Conservation (phyloP, 352 stramenopile genomes). For the Elongisporangium undulatum region DNA sequence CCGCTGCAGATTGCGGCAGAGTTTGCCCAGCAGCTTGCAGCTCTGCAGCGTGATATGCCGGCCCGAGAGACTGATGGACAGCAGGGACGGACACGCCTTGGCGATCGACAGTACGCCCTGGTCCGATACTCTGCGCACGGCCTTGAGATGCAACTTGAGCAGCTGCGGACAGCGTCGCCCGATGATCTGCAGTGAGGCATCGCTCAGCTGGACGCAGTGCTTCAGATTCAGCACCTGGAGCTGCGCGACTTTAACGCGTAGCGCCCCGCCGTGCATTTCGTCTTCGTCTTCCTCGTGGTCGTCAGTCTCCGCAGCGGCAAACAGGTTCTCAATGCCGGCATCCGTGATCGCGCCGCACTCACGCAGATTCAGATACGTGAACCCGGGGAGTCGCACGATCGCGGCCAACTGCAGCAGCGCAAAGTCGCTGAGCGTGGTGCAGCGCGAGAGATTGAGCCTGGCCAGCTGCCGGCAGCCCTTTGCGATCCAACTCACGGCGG, state of each 20-base stretch:
- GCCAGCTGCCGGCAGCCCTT: slow-evolving; percentile 30
- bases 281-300: slow-evolving; percentile 18
- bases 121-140: slow-evolving; percentile 56
- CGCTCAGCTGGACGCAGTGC: slow-evolving; percentile 42
- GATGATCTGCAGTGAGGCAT: slow-evolving; percentile 31
- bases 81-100: slow-evolving; percentile 38
- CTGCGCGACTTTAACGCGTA: background rate
- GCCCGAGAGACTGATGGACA: slow-evolving; percentile 46
- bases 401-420: slow-evolving; percentile 45
- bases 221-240: slow-evolving; percentile 46
- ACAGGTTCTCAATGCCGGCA: slow-evolving; percentile 38
- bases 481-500: slow-evolving; percentile 62
- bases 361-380: slow-evolving; percentile 40
- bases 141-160: slow-evolving; percentile 44
- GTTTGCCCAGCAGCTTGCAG: slow-evolving; percentile 50
- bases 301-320: slow-evolving; percentile 18
- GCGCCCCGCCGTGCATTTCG: background rate
- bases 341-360: slow-evolving; percentile 44
- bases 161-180: slow-evolving; percentile 29
- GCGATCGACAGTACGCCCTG: slow-evolving; percentile 33
- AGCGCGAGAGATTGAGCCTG: slow-evolving; percentile 42
- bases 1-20: slow-evolving; percentile 32
- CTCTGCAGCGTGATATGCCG: slow-evolving; percentile 35
- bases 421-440: slow-evolving; percentile 50
- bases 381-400: slow-evolving; percentile 16